A percentile compares a stretch with the other conserved stretches of the same genome.
Evolutionary conservation across 1,139 yeast species (phyloP).

Genomic region (Pichia sp.): DNA sequence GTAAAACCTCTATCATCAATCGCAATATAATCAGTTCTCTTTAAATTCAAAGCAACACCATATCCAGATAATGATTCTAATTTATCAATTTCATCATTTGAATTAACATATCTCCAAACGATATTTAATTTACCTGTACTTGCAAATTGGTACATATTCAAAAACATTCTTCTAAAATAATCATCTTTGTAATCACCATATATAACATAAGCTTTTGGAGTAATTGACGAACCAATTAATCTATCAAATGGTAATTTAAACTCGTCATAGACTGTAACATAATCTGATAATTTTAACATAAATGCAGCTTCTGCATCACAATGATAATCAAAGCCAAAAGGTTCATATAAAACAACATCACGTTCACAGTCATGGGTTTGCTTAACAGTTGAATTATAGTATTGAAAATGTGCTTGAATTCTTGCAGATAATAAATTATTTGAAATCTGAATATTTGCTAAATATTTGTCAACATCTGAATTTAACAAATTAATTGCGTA

Average conservation of each 20-base stretch:
- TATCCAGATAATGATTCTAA: conserved; percentile 51
- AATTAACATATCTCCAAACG: conserved; percentile 64
- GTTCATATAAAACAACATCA: conserved; percentile 16
- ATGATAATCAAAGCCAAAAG: conserved; percentile 33
- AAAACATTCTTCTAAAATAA: conserved; percentile 51
- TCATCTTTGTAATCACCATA: conserved; percentile 50
- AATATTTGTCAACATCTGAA: conserved; percentile 25
- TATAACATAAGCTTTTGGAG: conserved; percentile 31
- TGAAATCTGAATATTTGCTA: conserved; percentile 47
- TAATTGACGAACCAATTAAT: conserved; percentile 39
- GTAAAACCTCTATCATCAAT: conserved; percentile 50
- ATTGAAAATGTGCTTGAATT: conserved; percentile 55
- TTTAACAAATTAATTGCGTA: conserved; percentile 32
- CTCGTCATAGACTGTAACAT: conserved; percentile 10
- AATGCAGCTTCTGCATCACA: conserved; percentile 65
- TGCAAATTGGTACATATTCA: conserved; percentile 55
- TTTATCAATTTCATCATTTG: conserved; percentile 7
- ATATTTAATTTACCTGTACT: conserved; percentile 60
- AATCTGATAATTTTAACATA: conserved; percentile 49
- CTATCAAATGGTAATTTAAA: conserved; percentile 47
- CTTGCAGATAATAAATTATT: conserved; percentile 54
- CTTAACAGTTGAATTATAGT: conserved; percentile 33
- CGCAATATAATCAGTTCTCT: conserved; percentile 57
- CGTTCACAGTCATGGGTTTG: conserved; percentile 21
- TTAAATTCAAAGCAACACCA: conserved; percentile 57